Evolutionary conservation across 2,329 filamentous ascomycete species (phyloP), one percentile per base, ranked within the genome.

Genomic region (Epichloe sp.): DNA sequence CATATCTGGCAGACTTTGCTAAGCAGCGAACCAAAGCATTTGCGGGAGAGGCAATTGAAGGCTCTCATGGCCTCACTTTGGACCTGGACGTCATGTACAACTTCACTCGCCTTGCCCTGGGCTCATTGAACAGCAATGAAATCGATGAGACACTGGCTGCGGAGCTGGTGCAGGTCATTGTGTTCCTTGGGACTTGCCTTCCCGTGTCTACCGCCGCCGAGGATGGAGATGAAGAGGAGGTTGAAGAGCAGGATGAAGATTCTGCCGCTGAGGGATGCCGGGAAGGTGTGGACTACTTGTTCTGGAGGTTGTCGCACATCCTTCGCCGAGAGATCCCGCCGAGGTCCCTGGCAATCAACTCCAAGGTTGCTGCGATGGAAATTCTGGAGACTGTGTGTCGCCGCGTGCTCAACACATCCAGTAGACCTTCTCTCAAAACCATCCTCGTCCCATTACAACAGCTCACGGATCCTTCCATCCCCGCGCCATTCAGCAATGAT

Each of bases 1-100:
- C 77, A n/a, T 93, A 87, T 66, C 82, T 96, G 58, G 79, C 82
- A 3, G 86, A 95, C 63, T 82, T 95, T 56, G 86, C 85, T 21
- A 77, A 77, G 78, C 59, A 77, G 74, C 44, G 71, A 72, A 34
- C 64, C 62, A 34, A 76, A 80, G 52, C 68, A 68, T 31, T 60
- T 10, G 53, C 60, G 3, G 72, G 70, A 2, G 65, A 88, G 45
- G 79, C 83, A 2, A 69, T 95, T 12, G 64, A 71, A 42, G 85
- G 88, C 21, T 85, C 84, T 2, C 73, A 82, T 50, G 91, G 88
- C 1, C 72, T 96, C 23, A 69, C 74, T 31, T 71, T 97, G 6
- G 75, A 77, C 34, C 74, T 75, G 12, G 74, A 80, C 3, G 81
- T 83, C 52, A 80, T 94, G 68, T 66, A 70, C 66, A 79, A 70